Evolutionary conservation across 805 yeast genomes (phyloP).

Genomic region (Kurtzmaniella cleridarum): DNA sequence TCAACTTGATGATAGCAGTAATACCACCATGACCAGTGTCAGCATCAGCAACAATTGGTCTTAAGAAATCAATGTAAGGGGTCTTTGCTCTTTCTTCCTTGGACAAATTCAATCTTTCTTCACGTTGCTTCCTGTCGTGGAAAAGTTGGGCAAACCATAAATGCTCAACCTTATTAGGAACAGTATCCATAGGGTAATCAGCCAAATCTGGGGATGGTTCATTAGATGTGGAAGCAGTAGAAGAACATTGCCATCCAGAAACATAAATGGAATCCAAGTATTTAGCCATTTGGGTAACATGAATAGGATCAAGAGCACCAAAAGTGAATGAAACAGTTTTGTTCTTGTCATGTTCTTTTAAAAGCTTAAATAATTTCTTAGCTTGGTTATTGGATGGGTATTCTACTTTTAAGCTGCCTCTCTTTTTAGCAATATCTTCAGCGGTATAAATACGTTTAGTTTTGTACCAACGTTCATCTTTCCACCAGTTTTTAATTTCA

Average conservation of each 20-base stretch:
- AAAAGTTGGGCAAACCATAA: slow-evolving; percentile 93
- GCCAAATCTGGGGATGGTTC: slow-evolving; percentile 99
- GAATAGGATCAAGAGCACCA: slow-evolving; percentile 95
- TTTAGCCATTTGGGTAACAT: slow-evolving; percentile 94
- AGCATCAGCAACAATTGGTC: slow-evolving; percentile 96
- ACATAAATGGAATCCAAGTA: slow-evolving; percentile 89
- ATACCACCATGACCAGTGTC: slow-evolving; percentile 99
- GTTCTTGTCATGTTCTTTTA: slow-evolving; percentile 65
- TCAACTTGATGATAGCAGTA: slow-evolving; percentile 91
- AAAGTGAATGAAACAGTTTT: slow-evolving; percentile 82
- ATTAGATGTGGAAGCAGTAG: slow-evolving; percentile 94
- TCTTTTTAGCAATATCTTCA: slow-evolving; percentile 82
- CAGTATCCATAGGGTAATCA: slow-evolving; percentile 98
- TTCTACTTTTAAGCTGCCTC: slow-evolving; percentile 69
- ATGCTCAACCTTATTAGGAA: slow-evolving; percentile 97
- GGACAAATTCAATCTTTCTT: slow-evolving; percentile 63
- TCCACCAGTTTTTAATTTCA: slow-evolving; percentile 86
- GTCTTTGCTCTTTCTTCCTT: slow-evolving; percentile 62
- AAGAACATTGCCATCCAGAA: slow-evolving; percentile 98
- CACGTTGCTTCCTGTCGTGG: slow-evolving; percentile 95
- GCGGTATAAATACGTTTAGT: slow-evolving; percentile 87
- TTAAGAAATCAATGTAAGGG: slow-evolving; percentile 76
- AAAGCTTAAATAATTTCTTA: slow-evolving; percentile 67
- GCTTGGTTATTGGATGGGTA: slow-evolving; percentile 80
- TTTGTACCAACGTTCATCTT: slow-evolving; percentile 83